These are phyloP conservation scores for Cinnamomum chago DNA, from an alignment of 164 flowering plant genomes.

Conservation along the genomic window DNA sequence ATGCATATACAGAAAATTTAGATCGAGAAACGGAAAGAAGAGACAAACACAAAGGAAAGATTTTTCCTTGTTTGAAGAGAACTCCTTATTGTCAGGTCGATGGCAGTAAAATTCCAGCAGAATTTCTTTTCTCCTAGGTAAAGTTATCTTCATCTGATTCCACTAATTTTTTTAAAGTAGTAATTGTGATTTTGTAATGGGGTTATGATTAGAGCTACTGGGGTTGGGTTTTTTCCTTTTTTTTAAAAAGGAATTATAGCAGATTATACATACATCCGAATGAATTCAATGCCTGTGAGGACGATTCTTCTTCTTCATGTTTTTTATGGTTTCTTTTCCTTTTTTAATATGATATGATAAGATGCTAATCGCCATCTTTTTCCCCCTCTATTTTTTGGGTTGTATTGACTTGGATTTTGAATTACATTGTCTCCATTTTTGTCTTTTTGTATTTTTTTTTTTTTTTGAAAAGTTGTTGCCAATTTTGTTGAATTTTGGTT, in stretches of 20 bases:
- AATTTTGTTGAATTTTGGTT: too few species aligned
- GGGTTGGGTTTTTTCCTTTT: not conserved
- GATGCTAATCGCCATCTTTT: not conserved
- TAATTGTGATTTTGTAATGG: not conserved
- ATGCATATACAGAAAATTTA: too few species aligned
- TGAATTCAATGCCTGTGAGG: not conserved
- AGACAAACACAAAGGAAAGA: too few species aligned
- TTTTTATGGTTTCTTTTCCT: not conserved
- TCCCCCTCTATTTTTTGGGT: not conserved
- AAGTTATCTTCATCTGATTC: not conserved
- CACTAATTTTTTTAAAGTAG: not conserved
- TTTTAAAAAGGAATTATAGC: too few species aligned
- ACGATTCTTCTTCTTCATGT: not conserved
- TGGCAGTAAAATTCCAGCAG: conserved; percentile 8
- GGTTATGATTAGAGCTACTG: not conserved
- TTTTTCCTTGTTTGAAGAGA: too few species aligned
- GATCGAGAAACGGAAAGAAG: too few species aligned
- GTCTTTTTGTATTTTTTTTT: too few species aligned
- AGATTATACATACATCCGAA: too few species aligned
- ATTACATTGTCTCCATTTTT: too few species aligned
- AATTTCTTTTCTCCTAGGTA: conserved; percentile 7
- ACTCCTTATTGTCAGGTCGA: not conserved
- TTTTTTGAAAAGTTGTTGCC: too few species aligned
- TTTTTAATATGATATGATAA: too few species aligned
- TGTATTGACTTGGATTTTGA: too few species aligned